Conservation (phyloP, 106 monocot species). For the Ottelia alismoides region DNA sequence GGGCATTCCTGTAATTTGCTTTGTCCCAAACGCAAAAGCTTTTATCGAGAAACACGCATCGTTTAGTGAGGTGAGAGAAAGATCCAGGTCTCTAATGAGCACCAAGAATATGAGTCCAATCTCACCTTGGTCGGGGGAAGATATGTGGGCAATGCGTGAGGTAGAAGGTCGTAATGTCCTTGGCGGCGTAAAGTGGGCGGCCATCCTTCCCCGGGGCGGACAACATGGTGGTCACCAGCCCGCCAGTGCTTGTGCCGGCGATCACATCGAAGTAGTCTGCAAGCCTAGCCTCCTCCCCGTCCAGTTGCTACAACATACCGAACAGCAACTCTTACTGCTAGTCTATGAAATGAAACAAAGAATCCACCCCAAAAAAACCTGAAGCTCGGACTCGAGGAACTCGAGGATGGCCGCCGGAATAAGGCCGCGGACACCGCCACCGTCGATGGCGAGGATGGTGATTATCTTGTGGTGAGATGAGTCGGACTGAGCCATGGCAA, state of each 20-base stretch:
- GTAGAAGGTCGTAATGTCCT: conserved; percentile 7
- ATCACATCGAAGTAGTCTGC: conserved; percentile 16
- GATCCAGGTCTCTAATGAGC: too few relatives aligned
- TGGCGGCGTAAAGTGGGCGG: background rate
- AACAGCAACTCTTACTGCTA: background rate
- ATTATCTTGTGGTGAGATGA: background rate
- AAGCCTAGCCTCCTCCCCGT: conserved; percentile 8
- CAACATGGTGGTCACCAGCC: conserved; percentile 12
- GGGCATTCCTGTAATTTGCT: too few relatives aligned
- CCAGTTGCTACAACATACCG: background rate
- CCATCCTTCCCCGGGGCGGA: conserved; percentile 2
- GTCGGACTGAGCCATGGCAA: too few relatives aligned
- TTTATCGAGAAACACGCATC: too few relatives aligned
- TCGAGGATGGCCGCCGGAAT: conserved; percentile 10
- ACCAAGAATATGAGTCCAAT: too few relatives aligned
- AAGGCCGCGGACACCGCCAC: conserved; percentile 10
- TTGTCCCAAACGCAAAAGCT: too few relatives aligned
- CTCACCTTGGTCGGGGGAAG: conserved; percentile 9
- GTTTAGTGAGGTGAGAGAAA: too few relatives aligned
- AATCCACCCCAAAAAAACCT: background rate
- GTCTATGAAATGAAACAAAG: background rate
- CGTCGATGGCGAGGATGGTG: conserved; percentile 13
- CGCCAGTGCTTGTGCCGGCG: conserved; percentile 13
- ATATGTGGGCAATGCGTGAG: conserved; percentile 10
- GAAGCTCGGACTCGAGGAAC: conserved; percentile 13